A percentile compares a stretch with the other conserved stretches of the same genome.
These are phyloP conservation scores for Anisogramma anomala DNA, from an alignment of 2,329 filamentous ascomycete species.

Conservation along the genomic window DNA sequence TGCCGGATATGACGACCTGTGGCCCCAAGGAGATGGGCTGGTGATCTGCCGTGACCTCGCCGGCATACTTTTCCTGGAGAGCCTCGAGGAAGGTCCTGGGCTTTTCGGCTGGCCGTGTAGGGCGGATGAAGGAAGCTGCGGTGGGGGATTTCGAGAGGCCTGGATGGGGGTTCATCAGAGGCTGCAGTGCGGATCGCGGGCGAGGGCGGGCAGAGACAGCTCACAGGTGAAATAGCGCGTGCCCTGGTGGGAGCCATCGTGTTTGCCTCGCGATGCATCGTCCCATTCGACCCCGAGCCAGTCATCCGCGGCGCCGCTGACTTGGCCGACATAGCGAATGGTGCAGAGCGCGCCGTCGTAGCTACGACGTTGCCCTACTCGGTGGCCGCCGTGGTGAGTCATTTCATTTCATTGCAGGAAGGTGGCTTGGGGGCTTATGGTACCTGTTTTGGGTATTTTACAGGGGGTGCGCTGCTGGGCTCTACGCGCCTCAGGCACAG, in stretches of 20 bases:
- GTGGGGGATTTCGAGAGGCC: slow-evolving; percentile 53
- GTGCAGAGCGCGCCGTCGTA: slow-evolving; percentile 72
- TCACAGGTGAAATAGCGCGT: slow-evolving; percentile 74
- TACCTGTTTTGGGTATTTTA: too few species aligned
- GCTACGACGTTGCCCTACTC: slow-evolving; percentile 65
- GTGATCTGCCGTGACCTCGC: slow-evolving; percentile 32
- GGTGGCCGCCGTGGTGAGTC: slow-evolving; percentile 8
- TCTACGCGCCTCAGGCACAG: too few species aligned
- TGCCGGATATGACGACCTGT: slow-evolving; percentile 60
- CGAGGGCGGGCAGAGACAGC: too few species aligned
- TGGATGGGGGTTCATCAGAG: slow-evolving; percentile 21
- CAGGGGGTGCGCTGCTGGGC: too few species aligned
- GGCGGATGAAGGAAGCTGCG: slow-evolving; percentile 78
- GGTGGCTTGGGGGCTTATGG: too few species aligned
- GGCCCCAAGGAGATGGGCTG: slow-evolving; percentile 25
- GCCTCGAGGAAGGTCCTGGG: slow-evolving; percentile 68
- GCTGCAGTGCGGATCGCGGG: too few species aligned
- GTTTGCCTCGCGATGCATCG: slow-evolving; percentile 73
- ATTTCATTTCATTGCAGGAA: too few species aligned
- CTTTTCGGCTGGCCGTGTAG: slow-evolving; percentile 56
- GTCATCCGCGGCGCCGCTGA: slow-evolving; percentile 61
- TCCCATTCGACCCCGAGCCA: slow-evolving; percentile 99
- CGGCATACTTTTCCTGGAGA: slow-evolving; percentile 72
- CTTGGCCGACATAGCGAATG: slow-evolving; percentile 67
- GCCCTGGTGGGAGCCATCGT: slow-evolving; percentile 73